A percentile compares a stretch with the other conserved stretches of the same genome.
These are phyloP conservation scores for Coemansia sp. DNA, from an alignment of 192 early-diverging fungal genomes.

Conservation along the genomic window DNA sequence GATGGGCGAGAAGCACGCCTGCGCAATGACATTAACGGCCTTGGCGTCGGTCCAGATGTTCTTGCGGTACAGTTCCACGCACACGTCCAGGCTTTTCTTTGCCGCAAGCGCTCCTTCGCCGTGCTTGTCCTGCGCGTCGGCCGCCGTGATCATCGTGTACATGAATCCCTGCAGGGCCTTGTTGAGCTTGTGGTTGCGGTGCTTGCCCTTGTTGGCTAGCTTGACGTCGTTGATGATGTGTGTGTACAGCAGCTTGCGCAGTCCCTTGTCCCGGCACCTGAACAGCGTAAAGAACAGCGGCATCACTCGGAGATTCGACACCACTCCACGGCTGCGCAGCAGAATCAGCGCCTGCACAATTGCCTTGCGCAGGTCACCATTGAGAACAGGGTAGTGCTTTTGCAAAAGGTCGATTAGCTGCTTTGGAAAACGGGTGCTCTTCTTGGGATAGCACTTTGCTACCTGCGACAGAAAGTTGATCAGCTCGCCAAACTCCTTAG, in stretches of 20 bases:
- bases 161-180: conserved; percentile 96
- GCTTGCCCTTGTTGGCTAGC: conserved; percentile 81
- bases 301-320: conserved; percentile 70
- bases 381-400: conserved; percentile 78
- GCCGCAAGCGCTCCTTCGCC: conserved; percentile 88
- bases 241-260: conserved; percentile 85
- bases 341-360: conserved; percentile 92
- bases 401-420: conserved; percentile 84
- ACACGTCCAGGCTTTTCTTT: conserved; percentile 94
- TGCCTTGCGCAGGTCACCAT: conserved; percentile 80
- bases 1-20: conserved; percentile 92
- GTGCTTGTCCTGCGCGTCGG: conserved; percentile 65
- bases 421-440: conserved; percentile 78
- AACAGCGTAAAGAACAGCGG: conserved; percentile 97
- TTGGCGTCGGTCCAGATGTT: conserved; percentile 98
- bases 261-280: conserved; percentile 88
- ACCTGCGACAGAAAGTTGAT: conserved; percentile 93
- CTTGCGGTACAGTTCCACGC: conserved; percentile 97
- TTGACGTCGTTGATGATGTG: conserved; percentile 98
- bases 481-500: conserved; percentile 83
- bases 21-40: conserved; percentile 97
- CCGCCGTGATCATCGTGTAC: conserved; percentile 91
- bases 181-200: conserved; percentile 98
- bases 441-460: conserved; percentile 82
- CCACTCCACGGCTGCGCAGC: conserved; percentile 81